These are phyloP conservation scores for Eremothecium coryli DNA, from an alignment of 1,139 yeast genomes.

Conservation along the genomic window DNA sequence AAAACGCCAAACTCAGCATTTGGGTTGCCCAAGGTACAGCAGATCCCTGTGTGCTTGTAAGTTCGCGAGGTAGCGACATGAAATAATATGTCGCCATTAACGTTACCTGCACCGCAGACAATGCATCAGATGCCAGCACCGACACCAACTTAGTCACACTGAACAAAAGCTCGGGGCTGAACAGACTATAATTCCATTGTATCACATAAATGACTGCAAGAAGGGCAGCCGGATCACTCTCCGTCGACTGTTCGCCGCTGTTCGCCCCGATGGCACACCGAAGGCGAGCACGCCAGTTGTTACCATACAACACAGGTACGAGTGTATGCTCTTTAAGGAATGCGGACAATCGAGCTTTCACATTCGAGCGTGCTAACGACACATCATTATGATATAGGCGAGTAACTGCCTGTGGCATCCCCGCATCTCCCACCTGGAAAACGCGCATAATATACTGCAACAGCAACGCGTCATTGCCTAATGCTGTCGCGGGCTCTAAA, in stretches of 20 bases:
- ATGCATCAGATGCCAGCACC: constrained; percentile 12
- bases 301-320: constrained; percentile 24
- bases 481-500: not conserved
- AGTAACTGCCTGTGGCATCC: constrained; percentile 3
- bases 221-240: constrained; percentile 12
- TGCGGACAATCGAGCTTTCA: constrained; percentile 7
- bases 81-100: constrained; percentile 22
- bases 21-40: constrained; percentile 14
- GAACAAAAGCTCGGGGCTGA: constrained; percentile 23
- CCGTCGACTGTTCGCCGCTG: constrained; percentile 1
- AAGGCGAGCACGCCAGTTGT: constrained; percentile 13
- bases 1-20: constrained; percentile 16
- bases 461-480: constrained; percentile 2
- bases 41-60: constrained; percentile 6
- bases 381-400: constrained; percentile 2
- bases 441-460: constrained; percentile 1
- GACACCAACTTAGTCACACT: constrained; percentile 21
- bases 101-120: constrained; percentile 19
- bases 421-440: constrained; percentile 2
- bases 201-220: constrained; percentile 20
- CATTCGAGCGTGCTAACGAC: constrained; percentile 4
- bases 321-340: constrained; percentile 20
- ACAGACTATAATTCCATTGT: constrained; percentile 26
- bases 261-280: not conserved
- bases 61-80: constrained; percentile 17